Evolutionary conservation across 1,284 basidiomycete species (phyloP), one percentile per base, ranked within the genome.

Genomic region (Marasmius oreades): DNA sequence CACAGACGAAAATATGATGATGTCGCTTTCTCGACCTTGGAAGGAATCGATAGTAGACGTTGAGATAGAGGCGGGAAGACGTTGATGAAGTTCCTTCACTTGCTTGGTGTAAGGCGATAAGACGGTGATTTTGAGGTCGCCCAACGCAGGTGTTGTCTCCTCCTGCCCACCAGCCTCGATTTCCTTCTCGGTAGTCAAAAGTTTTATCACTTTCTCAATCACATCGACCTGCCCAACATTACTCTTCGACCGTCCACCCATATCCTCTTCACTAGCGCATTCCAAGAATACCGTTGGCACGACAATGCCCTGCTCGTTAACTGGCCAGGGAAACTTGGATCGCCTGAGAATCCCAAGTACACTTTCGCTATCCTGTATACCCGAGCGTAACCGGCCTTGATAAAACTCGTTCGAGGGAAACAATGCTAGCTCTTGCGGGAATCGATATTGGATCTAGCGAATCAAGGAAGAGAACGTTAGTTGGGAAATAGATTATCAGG

Each of bases 1-100:
- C 14, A 91, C 88, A 1, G 85, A 84, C 0, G 85, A 84, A 63
- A 90, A 86, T 44, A 92, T 75, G 57, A 91, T 78, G 31, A 89
- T 76, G 53, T 86, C 84, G 63, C 84, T 85, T 66, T 92, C 89
- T 37, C 88, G 74, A 2, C 90, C 88, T 66, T 92, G 89, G 66
- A 90, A 92, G 0, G 85, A 84, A 62, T 90, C 87, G 57, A 90
- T 80, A 0, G 86, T 90, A 53, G 79, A 82, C 45, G 76, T 77
- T 18, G 77, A 70, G 53, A 78, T 69, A 16, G 70, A 65, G 1
- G 72, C 66, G 0, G 79, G 74, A 0, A 82, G 67, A 1, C 66
- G 67, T 23, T 72, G 65, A 20, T 74, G 72, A 3, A 86, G 69
- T 0, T 74, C 68, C 47, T 73, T 69, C 12, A 80, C 73, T 59